phyloP scores from a whole-genome alignment of 2,329 filamentous ascomycete species.

The Pseudopithomyces maydicus region DNA sequence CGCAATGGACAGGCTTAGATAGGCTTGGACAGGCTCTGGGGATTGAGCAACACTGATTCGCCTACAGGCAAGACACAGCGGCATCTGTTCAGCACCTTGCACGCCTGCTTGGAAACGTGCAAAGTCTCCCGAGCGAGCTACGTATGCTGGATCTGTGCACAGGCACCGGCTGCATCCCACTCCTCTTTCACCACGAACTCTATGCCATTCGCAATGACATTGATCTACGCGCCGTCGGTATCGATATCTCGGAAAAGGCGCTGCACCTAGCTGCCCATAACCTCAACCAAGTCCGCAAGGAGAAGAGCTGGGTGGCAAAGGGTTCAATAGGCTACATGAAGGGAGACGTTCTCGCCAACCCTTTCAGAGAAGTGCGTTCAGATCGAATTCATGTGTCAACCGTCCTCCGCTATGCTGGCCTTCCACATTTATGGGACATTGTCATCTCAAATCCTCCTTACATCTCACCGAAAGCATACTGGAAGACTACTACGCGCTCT shows the following conservation, averaged over 20 bases:
- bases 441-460: constrained; percentile 92
- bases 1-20: not conserved
- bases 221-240: constrained; percentile 62
- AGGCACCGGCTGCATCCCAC: constrained; percentile 86
- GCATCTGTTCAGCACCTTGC: constrained; percentile 42
- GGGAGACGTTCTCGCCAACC: constrained; percentile 53
- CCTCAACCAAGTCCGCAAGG: constrained; percentile 47
- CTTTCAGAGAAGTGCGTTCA: constrained; percentile 51
- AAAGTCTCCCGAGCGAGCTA: constrained; percentile 46
- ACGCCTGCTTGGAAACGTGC: constrained; percentile 28
- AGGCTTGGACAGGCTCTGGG: not conserved
- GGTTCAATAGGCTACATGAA: constrained; percentile 52
- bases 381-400: constrained; percentile 19
- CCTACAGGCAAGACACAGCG: constrained; percentile 53
- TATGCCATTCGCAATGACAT: constrained; percentile 30
- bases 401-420: constrained; percentile 16
- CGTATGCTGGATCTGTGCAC: constrained; percentile 85
- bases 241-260: constrained; percentile 74
- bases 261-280: constrained; percentile 71
- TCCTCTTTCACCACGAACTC: constrained; percentile 72
- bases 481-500: constrained; percentile 68
- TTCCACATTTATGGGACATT: constrained; percentile 57
- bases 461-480: constrained; percentile 70
- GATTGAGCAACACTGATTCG: constrained; percentile 14
- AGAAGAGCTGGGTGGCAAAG: not conserved